Base-by-base conservation (phyloP, 169 alveolate genomes). In the Eimeria maxima region DNA sequence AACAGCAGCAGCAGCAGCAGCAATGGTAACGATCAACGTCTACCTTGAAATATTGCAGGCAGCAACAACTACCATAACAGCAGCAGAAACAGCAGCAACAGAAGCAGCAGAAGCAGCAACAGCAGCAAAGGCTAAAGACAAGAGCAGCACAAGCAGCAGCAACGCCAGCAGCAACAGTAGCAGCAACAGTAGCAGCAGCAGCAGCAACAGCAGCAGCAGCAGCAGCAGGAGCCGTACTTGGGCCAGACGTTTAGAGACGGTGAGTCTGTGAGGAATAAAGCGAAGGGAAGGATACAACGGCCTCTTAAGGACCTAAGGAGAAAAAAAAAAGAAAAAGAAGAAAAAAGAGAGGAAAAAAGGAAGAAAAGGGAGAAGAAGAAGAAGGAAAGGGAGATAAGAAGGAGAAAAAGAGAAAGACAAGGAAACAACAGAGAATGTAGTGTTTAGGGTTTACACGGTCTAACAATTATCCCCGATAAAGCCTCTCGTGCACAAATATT, bases 241-340 rank as follows among this genome's bases (percentile, higher is more conserved):
- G 18, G 57, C 57, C 11, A 84, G 92, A 45, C 94, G 96, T 96
- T 98, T 98, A 90, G 99, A 97, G 80, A 98, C 97, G 38, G 98
- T 97, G 84, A 97, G 98, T 96, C 97, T 98, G 67, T 97, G 97
- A 45, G 98, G 98, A 53, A 97, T 97, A 95, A 97, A 97, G 50
- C 97, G 97, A 93, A 93, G 97, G 18, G 95, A 88, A 45, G 98
- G 98, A 90, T 97, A 97, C 86, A 95, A 93, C 47, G 98, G 97
- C 29, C 98, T 97, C 29, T 45, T 44, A 11, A 80, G n/a, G 18
- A 33, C 63, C 90, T 80, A 67, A 53, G 44, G 16, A 74, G 50
- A 50, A 8, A 33, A 13, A 67, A 22, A 67, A 5, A 27, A 67
- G 5, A 67, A 67, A 67, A 22, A 67, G 76, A 67, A 7, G 16